Evolutionary conservation across 2,329 filamentous ascomycete genomes (phyloP).

Genomic region (Chaetoscypha palmicola): DNA sequence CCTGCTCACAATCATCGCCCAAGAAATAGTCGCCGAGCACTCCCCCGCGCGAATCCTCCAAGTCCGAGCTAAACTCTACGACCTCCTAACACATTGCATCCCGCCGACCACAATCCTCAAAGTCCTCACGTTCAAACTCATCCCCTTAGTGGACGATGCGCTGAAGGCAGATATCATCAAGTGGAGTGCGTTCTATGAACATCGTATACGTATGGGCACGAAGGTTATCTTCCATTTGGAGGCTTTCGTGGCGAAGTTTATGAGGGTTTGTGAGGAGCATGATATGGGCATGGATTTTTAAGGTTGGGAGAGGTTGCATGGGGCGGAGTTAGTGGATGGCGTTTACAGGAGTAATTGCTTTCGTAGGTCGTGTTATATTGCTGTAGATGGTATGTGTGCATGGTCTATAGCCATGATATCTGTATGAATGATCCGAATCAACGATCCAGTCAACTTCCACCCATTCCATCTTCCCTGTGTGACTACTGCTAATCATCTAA

Average conservation of each 20-base stretch:
- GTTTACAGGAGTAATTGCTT: too few species aligned
- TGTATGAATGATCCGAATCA: not conserved
- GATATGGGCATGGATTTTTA: slow-evolving; percentile 76
- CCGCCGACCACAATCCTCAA: slow-evolving; percentile 91
- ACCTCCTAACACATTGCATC: slow-evolving; percentile 94
- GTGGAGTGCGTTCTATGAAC: slow-evolving; percentile 97
- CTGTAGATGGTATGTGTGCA: too few species aligned
- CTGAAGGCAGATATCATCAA: slow-evolving; percentile 88
- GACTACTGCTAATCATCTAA: too few species aligned
- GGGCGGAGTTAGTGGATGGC: too few species aligned
- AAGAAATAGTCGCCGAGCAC: slow-evolving; percentile 87
- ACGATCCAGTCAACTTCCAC: not conserved
- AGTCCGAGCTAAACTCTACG: slow-evolving; percentile 91
- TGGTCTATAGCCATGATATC: too few species aligned
- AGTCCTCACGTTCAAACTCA: slow-evolving; percentile 88
- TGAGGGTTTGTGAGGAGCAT: slow-evolving; percentile 90
- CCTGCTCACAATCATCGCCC: slow-evolving; percentile 80
- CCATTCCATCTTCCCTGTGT: not conserved
- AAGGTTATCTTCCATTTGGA: slow-evolving; percentile 99
- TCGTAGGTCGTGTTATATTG: too few species aligned
- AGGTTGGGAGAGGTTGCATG: not conserved
- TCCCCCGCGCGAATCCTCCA: slow-evolving; percentile 83
- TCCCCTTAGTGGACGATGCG: slow-evolving; percentile 78
- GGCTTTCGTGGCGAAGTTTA: slow-evolving; percentile 97
- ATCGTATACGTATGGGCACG: slow-evolving; percentile 81